Evolutionary conservation across 257 asterid species (phyloP).

Genomic region (Solanum megistacrolobum): DNA sequence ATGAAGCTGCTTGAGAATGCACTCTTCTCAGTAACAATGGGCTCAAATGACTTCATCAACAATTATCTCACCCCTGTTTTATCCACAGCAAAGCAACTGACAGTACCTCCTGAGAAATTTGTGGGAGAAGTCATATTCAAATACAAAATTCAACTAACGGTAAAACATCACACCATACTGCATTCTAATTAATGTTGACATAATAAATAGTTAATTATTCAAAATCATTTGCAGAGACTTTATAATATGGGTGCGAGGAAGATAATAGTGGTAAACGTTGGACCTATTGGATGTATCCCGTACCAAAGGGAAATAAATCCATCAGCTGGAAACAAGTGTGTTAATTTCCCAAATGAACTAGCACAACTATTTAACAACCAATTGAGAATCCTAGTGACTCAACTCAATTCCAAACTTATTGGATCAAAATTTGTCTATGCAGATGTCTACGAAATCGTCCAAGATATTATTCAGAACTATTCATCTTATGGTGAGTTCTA

Average conservation of each 20-base stretch:
- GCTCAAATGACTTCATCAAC: constrained; percentile 79
- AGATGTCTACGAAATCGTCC: constrained; percentile 45
- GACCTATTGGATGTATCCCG: constrained; percentile 87
- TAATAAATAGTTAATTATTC: neutral
- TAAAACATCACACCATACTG: neutral
- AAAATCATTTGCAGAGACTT: constrained; percentile 39
- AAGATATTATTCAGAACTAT: constrained; percentile 41
- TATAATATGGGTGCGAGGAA: constrained; percentile 51
- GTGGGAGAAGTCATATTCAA: constrained; percentile 51
- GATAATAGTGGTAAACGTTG: constrained; percentile 50
- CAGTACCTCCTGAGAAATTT: constrained; percentile 38
- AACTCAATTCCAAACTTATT: constrained; percentile 27
- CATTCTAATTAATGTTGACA: neutral
- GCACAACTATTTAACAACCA: constrained; percentile 51
- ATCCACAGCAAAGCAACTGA: constrained; percentile 21
- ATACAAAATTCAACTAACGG: constrained; percentile 45
- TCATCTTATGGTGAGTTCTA: constrained; percentile 28
- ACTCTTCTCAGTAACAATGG: constrained; percentile 49
- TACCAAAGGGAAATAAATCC: constrained; percentile 54
- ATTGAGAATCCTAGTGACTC: constrained; percentile 29
- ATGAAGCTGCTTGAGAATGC: constrained; percentile 24
- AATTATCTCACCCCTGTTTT: constrained; percentile 46
- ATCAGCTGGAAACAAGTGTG: constrained; percentile 40
- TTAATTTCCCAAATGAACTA: constrained; percentile 41
- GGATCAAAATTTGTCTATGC: constrained; percentile 57